phyloP scores from a whole-genome alignment of 106 monocot genomes.

The Acanthochlamys bracteata region DNA sequence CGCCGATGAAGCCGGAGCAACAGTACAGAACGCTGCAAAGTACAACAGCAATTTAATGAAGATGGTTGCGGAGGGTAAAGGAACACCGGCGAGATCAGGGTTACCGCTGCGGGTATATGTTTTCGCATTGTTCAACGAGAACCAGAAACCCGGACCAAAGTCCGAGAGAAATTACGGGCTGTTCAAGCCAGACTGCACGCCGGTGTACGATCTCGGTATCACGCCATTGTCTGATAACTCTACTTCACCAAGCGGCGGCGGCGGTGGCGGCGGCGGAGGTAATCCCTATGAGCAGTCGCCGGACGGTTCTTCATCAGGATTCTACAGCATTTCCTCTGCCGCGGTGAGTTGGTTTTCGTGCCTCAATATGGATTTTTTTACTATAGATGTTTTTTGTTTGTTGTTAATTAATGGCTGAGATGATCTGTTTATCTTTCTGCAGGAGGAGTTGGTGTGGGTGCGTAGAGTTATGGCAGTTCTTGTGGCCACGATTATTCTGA shows the following conservation, averaged over 20 bases:
- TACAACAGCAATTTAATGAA: slow-evolving; percentile 11
- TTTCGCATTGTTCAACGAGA: slow-evolving; percentile 8
- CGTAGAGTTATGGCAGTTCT: neutral
- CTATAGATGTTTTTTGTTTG: neutral
- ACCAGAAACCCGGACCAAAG: slow-evolving; percentile 6
- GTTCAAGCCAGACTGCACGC: slow-evolving; percentile 10
- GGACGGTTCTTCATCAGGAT: slow-evolving; percentile 6
- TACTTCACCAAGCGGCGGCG: neutral
- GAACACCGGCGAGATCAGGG: slow-evolving; percentile 4
- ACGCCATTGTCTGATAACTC: slow-evolving; percentile 2
- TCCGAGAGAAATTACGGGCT: slow-evolving; percentile 13
- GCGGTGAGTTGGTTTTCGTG: neutral
- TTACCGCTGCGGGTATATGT: slow-evolving; percentile 1
- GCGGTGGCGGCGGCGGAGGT: neutral
- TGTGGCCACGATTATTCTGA: neutral
- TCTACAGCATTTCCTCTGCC: slow-evolving; percentile 5
- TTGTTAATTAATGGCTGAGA: neutral
- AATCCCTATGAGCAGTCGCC: neutral
- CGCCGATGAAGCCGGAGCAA: slow-evolving; percentile 1
- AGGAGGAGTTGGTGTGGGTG: neutral
- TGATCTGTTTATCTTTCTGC: neutral
- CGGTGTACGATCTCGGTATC: slow-evolving; percentile 7
- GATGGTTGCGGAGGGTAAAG: slow-evolving; percentile 10
- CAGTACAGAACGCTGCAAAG: slow-evolving; percentile 3
- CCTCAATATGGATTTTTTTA: neutral